Conservation (phyloP, 768 basidiomycete species). For the Boletus reticuloceps region DNA sequence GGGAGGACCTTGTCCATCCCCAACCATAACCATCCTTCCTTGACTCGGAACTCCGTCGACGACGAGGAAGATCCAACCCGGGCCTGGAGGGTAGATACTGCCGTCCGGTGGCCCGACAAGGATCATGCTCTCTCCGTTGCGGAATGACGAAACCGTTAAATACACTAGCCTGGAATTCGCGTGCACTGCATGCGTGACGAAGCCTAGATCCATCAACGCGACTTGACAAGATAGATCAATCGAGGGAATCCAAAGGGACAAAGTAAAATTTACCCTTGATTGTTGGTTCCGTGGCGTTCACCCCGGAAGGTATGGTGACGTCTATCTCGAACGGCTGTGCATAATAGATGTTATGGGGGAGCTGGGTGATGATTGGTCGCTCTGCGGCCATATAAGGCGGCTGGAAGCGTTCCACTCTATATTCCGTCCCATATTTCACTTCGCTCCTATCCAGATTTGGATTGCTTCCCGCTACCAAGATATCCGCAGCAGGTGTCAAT, state of each 20-base stretch:
- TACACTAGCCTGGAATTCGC: conserved; percentile 76
- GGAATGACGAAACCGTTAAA: conserved; percentile 45
- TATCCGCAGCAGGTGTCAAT: conserved; percentile 63
- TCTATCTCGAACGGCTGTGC: conserved; percentile 45
- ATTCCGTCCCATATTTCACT: conserved; percentile 76
- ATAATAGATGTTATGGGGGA: conserved; percentile 41
- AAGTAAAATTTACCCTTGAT: conserved; percentile 47
- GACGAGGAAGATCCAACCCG: conserved; percentile 73
- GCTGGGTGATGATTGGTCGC: conserved; percentile 50
- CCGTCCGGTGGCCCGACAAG: conserved; percentile 64
- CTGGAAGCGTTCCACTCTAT: conserved; percentile 81
- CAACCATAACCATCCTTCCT: conserved; percentile 64
- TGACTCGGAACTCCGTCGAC: conserved; percentile 63
- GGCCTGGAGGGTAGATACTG: conserved; percentile 75
- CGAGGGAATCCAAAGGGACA: not conserved
- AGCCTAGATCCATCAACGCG: conserved; percentile 79
- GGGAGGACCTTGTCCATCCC: conserved; percentile 58
- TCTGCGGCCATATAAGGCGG: conserved; percentile 74
- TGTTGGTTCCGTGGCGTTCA: conserved; percentile 31
- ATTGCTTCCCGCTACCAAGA: conserved; percentile 83
- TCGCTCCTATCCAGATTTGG: conserved; percentile 80
- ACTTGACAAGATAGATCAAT: conserved; percentile 40
- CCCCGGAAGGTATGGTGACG: conserved; percentile 41
- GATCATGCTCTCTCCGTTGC: conserved; percentile 45
- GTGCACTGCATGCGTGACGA: conserved; percentile 73